phyloP scores from a whole-genome alignment of 2,329 filamentous ascomycete genomes.

The Neophaeococcomyces aloes region DNA sequence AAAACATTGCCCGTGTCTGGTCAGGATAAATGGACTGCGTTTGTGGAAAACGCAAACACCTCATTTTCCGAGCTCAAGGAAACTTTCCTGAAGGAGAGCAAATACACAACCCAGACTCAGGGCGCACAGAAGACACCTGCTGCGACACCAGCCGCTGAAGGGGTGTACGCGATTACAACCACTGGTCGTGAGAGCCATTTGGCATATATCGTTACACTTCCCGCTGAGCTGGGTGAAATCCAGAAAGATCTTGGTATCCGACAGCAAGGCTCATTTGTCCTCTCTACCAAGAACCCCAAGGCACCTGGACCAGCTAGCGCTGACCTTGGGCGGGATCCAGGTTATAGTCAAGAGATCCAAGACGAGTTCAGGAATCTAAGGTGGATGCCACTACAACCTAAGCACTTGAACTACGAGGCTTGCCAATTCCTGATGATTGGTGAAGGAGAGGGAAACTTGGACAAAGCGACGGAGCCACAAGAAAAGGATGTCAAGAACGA shows the following conservation, averaged over 20 bases:
- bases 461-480: slow-evolving; percentile 46
- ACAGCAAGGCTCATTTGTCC: slow-evolving; percentile 62
- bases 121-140: slow-evolving; percentile 59
- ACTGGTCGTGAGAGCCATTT: slow-evolving; percentile 65
- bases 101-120: slow-evolving; percentile 66
- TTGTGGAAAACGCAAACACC: slow-evolving; percentile 64
- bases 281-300: slow-evolving; percentile 71
- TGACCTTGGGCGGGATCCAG: slow-evolving; percentile 52
- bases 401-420: slow-evolving; percentile 63
- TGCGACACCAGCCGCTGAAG: slow-evolving; percentile 68
- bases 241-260: slow-evolving; percentile 65
- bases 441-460: slow-evolving; percentile 31
- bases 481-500: slow-evolving; percentile 39
- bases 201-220: slow-evolving; percentile 68
- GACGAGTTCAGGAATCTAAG: slow-evolving; percentile 62
- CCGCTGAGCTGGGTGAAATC: slow-evolving; percentile 56
- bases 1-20: slow-evolving; percentile 64
- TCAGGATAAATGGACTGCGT: slow-evolving; percentile 64
- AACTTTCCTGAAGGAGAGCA: slow-evolving; percentile 54
- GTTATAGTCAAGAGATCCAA: slow-evolving; percentile 61
- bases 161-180: slow-evolving; percentile 69
- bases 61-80: slow-evolving; percentile 62
- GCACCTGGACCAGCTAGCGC: slow-evolving; percentile 55
- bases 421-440: slow-evolving; percentile 73
- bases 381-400: slow-evolving; percentile 64